Percentiles rank a stretch among this genome's conserved stretches.
phyloP scores from a whole-genome alignment of 768 basidiomycete species.

The Stropharia rugosoannulata region DNA sequence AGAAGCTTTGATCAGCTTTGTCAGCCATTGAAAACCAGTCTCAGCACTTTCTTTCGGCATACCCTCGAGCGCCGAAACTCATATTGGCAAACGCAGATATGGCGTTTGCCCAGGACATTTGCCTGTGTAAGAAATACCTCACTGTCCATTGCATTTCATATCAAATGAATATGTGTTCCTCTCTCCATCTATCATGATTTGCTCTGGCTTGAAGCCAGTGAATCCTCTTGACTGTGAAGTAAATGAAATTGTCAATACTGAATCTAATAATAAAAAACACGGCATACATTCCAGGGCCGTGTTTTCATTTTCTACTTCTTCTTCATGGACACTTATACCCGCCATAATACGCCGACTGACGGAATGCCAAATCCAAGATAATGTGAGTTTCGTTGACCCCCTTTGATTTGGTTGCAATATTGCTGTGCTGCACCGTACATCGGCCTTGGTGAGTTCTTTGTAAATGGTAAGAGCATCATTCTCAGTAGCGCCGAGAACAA shows the following conservation, averaged over 20 bases:
- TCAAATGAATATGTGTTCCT: constrained; percentile 8
- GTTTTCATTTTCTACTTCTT: not conserved
- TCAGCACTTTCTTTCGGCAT: too few relatives aligned
- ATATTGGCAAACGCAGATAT: not conserved
- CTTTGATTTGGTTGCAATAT: constrained; percentile 11
- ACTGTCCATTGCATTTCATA: not conserved
- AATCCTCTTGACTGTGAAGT: constrained; percentile 9
- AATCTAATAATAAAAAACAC: not conserved
- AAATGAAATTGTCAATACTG: not conserved
- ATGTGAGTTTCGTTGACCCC: constrained; percentile 2
- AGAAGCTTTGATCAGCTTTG: too few relatives aligned
- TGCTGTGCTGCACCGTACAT: constrained; percentile 14
- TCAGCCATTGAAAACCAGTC: too few relatives aligned
- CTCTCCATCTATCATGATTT: constrained; percentile 8
- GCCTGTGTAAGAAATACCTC: not conserved
- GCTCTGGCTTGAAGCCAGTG: constrained; percentile 17
- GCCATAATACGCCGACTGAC: not conserved
- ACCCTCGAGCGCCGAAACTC: not conserved
- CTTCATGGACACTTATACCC: not conserved
- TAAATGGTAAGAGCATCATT: not conserved
- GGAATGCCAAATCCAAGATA: constrained; percentile 17
- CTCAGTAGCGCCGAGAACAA: not conserved
- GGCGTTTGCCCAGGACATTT: not conserved
- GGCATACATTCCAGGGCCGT: constrained; percentile 9
- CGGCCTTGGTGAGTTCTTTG: not conserved